Evolutionary conservation across 768 basidiomycete genomes (phyloP).

Genomic region (Tephrocybe rancida): DNA sequence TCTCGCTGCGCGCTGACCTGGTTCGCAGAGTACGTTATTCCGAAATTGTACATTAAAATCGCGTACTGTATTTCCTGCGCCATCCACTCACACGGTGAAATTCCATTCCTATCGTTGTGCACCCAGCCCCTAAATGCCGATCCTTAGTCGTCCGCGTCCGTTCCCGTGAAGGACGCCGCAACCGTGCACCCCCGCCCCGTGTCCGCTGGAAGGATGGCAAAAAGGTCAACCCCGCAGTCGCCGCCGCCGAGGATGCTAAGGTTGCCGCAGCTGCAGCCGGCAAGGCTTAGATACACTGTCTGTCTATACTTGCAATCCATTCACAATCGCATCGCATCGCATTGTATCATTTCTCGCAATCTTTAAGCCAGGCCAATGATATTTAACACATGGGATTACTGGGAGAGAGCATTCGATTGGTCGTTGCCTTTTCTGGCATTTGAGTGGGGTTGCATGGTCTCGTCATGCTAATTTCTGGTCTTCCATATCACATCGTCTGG

Average conservation of each 20-base stretch:
- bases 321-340: conserved; percentile 6
- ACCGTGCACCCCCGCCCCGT: conserved; percentile 96
- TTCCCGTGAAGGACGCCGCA: conserved; percentile 92
- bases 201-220: conserved; percentile 95
- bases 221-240: conserved; percentile 95
- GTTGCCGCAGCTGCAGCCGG: conserved; percentile 49
- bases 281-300: conserved; percentile 47
- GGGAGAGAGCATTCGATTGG: too few relatives aligned
- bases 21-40: conserved; percentile 87
- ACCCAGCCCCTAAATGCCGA: conserved; percentile 2
- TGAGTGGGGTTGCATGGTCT: too few relatives aligned
- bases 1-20: neutral
- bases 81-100: conserved; percentile 96
- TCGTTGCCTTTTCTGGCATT: too few relatives aligned
- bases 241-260: conserved; percentile 89
- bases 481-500: too few relatives aligned
- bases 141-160: conserved; percentile 92
- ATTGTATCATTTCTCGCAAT: neutral
- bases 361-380: neutral
- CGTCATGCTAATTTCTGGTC: too few relatives aligned
- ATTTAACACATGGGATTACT: neutral
- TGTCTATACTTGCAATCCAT: conserved; percentile 21
- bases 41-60: conserved; percentile 98
- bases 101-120: neutral
- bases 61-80: conserved; percentile 99